Percentiles rank a stretch among this genome's conserved stretches.
These are phyloP conservation scores for Elasticomyces elasticus DNA, from an alignment of 495 filamentous ascomycete species.

Conservation along the genomic window DNA sequence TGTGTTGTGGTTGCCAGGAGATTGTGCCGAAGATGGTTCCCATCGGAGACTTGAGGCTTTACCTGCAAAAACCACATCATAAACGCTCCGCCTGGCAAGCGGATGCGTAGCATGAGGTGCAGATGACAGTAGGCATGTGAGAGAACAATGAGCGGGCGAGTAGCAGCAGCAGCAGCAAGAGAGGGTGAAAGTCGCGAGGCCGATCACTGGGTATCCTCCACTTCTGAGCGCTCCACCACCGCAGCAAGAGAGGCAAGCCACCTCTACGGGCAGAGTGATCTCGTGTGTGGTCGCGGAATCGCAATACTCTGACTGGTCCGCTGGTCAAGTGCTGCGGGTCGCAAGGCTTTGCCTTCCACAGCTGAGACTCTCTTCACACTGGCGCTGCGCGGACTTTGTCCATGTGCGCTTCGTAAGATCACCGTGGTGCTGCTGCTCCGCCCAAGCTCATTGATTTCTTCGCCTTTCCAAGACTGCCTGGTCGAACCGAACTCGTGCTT, in stretches of 20 bases:
- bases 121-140: neutral
- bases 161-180: constrained; percentile 4
- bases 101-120: constrained; percentile 10
- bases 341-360: no score
- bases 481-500: no score
- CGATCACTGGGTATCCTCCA: neutral
- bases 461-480: neutral
- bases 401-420: neutral
- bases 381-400: neutral
- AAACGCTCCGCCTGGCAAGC: constrained; percentile 22
- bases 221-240: neutral
- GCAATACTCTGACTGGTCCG: no score
- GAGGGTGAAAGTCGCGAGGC: neutral
- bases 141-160: constrained; percentile 14
- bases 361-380: no score
- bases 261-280: no score
- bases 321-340: no score
- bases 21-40: neutral
- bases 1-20: no score
- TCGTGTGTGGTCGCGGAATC: no score
- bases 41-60: no score
- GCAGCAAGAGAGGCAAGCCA: neutral
- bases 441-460: constrained; percentile 27
- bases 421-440: neutral
- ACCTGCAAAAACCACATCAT: constrained; percentile 5